Evolutionary conservation across 176 grass and related monocot species (phyloP), one percentile per base, ranked within the genome.

Genomic region (Rhipidocladum racemiflorum): DNA sequence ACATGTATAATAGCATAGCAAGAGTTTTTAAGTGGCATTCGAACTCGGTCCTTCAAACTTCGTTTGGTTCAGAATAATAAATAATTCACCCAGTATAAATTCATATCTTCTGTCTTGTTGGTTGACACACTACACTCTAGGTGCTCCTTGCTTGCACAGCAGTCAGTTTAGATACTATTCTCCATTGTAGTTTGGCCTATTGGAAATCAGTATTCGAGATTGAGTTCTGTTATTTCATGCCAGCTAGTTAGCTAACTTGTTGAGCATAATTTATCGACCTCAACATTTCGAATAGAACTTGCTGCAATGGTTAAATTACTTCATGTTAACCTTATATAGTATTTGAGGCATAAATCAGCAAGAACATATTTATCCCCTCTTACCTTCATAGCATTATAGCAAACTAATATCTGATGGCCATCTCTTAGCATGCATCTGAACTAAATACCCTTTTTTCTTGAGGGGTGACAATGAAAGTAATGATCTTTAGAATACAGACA

Each of bases 251-350:
- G 29, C 17, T 81, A 34, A 32, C 9, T 5, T 2, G 1, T 70
- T 42, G 9, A 77, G 18, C 18, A 51, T 69, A 12, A 74, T 61
- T 12, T 70, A 25, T 70, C 56, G 66, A 54, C n/a, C 25, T 53
- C 6, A 18, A 43, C 45, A 64, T n/a, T 72, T 78, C 18, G 57
- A 65, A 83, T 44, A 42, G 38, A 9, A 83, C 34, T 62, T 77
- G 21, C 16, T 36, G 0, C 7, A 4, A 25, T 2, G 15, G 20
- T 49, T 56, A 64, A 70, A 56, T 49, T 27, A 39, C 70, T 20
- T 43, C 27, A 27, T 68, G 13, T 24, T 68, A 68, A 56, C 48
- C 61, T 57, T 43, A 7, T 68, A 54, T 65, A 65, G 48, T 76
- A 21, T 14, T 70, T 44, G 24, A 10, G 46, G 3, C 45, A 28